Evolutionary conservation across 2,329 filamentous ascomycete species (phyloP).

Genomic region (Stagonosporopsis cucurbitacearum): DNA sequence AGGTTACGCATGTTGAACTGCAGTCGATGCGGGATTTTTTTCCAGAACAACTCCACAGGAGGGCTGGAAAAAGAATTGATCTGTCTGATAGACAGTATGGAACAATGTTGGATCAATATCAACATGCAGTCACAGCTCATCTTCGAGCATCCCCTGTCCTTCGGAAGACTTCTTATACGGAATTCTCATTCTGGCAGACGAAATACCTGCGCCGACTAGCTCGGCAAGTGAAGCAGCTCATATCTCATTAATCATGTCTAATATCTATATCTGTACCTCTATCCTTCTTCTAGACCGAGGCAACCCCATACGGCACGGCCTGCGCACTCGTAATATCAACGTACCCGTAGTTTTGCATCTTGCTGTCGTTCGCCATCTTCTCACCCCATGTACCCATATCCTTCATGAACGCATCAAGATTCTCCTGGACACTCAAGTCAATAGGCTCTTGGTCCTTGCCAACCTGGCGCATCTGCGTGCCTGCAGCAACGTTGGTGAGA

Average conservation of each 20-base stretch:
- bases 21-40: too few relatives aligned
- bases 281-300: neutral
- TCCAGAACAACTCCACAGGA: too few relatives aligned
- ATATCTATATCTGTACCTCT: neutral
- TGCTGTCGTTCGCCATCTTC: conserved; percentile 50
- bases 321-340: conserved; percentile 52
- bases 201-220: neutral
- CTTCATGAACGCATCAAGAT: conserved; percentile 57
- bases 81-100: too few relatives aligned
- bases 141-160: too few relatives aligned
- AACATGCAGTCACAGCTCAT: too few relatives aligned
- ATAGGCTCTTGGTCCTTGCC: conserved; percentile 62
- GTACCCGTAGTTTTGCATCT: conserved; percentile 53
- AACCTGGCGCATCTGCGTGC: conserved; percentile 60
- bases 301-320: conserved; percentile 47
- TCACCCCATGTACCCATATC: conserved; percentile 56
- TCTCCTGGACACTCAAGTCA: conserved; percentile 58
- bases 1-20: neutral
- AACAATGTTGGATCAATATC: too few relatives aligned
- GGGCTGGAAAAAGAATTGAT: too few relatives aligned
- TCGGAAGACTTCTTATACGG: too few relatives aligned
- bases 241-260: conserved; percentile 1
- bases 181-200: neutral
- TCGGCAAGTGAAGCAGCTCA: neutral
- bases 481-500: conserved; percentile 54